Conservation (phyloP, 345 rosid genomes). For the Firmiana major region DNA sequence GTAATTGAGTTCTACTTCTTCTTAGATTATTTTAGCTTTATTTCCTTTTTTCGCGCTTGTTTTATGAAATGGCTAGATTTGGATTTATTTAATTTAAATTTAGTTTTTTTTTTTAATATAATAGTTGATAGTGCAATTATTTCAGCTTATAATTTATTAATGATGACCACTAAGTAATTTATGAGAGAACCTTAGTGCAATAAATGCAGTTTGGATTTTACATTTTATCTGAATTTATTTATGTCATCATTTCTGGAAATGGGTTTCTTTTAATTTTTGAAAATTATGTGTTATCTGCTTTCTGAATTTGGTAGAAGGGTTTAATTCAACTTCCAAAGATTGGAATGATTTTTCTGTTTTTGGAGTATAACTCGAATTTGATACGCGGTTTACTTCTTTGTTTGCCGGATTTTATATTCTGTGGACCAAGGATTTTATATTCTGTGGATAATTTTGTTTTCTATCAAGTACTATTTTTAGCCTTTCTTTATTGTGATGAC, state of each 20-base stretch:
- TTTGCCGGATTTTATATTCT: neutral
- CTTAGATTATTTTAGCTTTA: neutral
- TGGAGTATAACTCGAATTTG: neutral
- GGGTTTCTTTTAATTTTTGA: neutral
- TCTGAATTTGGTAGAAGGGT: neutral
- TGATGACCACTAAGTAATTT: conserved; percentile 2
- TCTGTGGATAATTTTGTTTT: neutral
- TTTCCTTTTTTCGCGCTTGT: neutral
- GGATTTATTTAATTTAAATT: neutral
- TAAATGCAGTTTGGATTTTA: conserved; percentile 7
- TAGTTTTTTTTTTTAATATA: neutral
- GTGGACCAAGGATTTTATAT: neutral
- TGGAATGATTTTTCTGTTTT: neutral
- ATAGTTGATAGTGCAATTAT: neutral
- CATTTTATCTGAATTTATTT: neutral
- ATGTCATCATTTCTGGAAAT: neutral
- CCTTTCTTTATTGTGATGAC: neutral
- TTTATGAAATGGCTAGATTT: neutral
- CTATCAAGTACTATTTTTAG: neutral
- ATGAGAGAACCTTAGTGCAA: neutral
- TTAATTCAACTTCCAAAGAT: neutral
- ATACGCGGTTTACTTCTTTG: neutral
- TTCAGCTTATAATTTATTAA: neutral
- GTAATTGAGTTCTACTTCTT: neutral
- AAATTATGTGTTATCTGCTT: neutral